phyloP scores from a whole-genome alignment of 768 basidiomycete genomes.

The Flagelloscypha sp. region DNA sequence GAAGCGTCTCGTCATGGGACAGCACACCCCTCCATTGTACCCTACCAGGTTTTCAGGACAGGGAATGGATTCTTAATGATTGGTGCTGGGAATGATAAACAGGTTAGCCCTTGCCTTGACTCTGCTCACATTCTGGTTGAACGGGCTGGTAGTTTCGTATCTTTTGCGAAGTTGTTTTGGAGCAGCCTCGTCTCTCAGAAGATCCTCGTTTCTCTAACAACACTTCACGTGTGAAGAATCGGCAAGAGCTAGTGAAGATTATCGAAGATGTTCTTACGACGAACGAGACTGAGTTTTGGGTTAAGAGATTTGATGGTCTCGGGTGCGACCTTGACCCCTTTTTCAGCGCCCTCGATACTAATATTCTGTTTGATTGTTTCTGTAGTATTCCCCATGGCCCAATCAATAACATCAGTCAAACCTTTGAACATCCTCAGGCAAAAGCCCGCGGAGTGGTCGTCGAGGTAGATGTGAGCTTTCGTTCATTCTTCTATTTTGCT shows the following conservation, averaged over 20 bases:
- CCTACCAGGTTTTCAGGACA: conserved; percentile 87
- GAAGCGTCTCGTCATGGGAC: conserved; percentile 88
- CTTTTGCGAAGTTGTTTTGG: conserved; percentile 56
- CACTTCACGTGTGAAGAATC: conserved; percentile 64
- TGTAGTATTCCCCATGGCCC: conserved; percentile 77
- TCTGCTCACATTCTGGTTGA: not conserved
- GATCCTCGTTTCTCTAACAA: conserved; percentile 70
- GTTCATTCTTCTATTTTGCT: conserved; percentile 7
- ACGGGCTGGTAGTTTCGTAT: conserved; percentile 50
- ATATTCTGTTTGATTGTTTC: conserved; percentile 4
- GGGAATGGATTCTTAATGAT: conserved; percentile 88
- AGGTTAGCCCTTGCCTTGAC: conserved; percentile 33
- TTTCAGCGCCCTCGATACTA: not conserved
- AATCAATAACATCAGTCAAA: conserved; percentile 85
- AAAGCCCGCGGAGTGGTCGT: conserved; percentile 62
- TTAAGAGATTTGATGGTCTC: conserved; percentile 62
- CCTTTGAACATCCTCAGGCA: conserved; percentile 79
- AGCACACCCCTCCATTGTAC: conserved; percentile 88
- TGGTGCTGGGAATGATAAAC: conserved; percentile 84
- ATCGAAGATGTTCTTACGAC: conserved; percentile 56
- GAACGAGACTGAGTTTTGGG: conserved; percentile 64
- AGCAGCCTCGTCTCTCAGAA: conserved; percentile 46
- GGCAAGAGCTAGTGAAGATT: conserved; percentile 56
- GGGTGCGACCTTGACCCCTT: conserved; percentile 50
- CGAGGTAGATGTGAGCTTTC: conserved; percentile 62